Percentiles rank a stretch among this genome's conserved stretches.
Evolutionary conservation across 2,329 filamentous ascomycete genomes (phyloP).

Genomic region (Neoascochyta sp.): DNA sequence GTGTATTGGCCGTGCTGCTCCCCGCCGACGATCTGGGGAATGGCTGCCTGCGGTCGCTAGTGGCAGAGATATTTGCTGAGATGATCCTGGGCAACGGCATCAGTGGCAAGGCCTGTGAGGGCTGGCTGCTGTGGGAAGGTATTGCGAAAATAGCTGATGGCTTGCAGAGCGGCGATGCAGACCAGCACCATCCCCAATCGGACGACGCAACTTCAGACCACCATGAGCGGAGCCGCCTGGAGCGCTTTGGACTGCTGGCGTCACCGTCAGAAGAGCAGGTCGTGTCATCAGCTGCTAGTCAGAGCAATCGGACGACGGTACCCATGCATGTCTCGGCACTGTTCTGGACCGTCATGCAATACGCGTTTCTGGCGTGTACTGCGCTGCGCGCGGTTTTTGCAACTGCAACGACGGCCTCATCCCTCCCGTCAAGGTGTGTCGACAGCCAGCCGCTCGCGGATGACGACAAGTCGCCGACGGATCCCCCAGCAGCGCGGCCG

Average conservation of each 20-base stretch:
- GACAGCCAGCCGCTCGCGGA: constrained; percentile 28
- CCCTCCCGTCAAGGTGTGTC: constrained; percentile 56
- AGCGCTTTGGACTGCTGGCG: constrained; percentile 55
- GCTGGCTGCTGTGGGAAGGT: constrained; percentile 83
- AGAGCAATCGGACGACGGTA: constrained; percentile 13
- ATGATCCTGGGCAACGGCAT: constrained; percentile 82
- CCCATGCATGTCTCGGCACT: constrained; percentile 29
- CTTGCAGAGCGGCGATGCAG: constrained; percentile 35
- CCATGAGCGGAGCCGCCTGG: constrained; percentile 45
- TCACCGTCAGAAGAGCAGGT: constrained; percentile 27
- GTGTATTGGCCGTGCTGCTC: constrained; percentile 74
- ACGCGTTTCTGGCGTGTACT: constrained; percentile 50
- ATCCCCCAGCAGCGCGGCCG: constrained; percentile 24
- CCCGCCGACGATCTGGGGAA: constrained; percentile 93
- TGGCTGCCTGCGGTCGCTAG: constrained; percentile 74
- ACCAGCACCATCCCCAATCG: constrained; percentile 27
- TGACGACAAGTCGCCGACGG: constrained; percentile 29
- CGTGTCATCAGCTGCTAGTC: constrained; percentile 13
- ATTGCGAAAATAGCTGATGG: constrained; percentile 66
- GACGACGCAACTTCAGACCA: constrained; percentile 24
- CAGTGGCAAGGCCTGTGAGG: constrained; percentile 75
- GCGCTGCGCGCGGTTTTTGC: constrained; percentile 63
- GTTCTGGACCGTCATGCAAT: constrained; percentile 58
- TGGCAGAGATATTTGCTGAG: constrained; percentile 84
- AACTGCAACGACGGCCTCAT: constrained; percentile 64